Base-by-base conservation (phyloP, 352 stramenopile species). In the Pythium rishiriense region DNA sequence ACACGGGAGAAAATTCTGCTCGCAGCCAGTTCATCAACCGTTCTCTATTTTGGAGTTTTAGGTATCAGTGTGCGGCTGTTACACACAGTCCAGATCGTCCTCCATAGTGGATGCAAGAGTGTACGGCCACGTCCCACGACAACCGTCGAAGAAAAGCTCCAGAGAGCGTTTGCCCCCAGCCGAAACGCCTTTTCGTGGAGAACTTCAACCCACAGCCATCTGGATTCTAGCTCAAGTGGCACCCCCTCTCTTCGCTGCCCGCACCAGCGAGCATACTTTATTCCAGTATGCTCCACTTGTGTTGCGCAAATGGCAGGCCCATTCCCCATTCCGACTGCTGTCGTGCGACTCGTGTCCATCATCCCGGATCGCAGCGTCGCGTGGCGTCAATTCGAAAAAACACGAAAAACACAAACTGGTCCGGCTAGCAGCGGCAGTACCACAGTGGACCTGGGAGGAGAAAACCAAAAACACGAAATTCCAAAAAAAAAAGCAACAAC, bases 101-200 rank as follows among this genome's bases (percentile, higher is more conserved):
- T n/a, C 24, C 26, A 49, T 63, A 69, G 62, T 69, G 62, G 53
- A 69, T 37, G 25, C 62, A 63, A 69, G 62, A 69, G 62, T 52
- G 62, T 39, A 69, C 62, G 21, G 7, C 33, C 4, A 22, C 1
- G 21, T 54, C 60, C 28, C 35, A 57, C 12, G 9, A n/a, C 28
- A 25, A 26, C 35, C 25, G 21, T 47, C 22, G 53, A 51, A 60
- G 24, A 52, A 31, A 39, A 2, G 12, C 12, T 54, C 47, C 14
- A 52, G 12, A 35, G 25, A 31, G 22, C 5, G 9, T 42, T 17
- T n/a, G n/a, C 45, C 45, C 45, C 45, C 22, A 4, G 15, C 4
- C 15, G 41, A 54, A 55, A 63, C 51, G 41, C 59, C 59, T 66
- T 58, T 60, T 66, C 50, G 29, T 41, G 19, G 35, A 52, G 26